Base-by-base conservation (phyloP, 176 grass and related monocot genomes). In the Neostapfia colusana region DNA sequence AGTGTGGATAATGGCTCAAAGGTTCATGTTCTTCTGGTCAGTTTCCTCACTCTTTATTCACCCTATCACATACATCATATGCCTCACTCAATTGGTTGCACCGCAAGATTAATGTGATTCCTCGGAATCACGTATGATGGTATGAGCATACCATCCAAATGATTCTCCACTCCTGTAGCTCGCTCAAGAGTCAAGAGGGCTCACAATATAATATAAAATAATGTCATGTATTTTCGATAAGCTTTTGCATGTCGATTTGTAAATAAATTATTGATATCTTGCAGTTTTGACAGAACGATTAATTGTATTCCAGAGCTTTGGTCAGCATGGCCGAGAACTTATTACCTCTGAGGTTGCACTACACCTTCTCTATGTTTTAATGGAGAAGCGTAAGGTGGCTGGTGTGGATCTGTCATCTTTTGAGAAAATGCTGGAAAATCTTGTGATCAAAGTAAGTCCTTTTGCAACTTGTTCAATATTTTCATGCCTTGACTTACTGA, bases 281-380 rank as follows among this genome's bases (percentile, higher is more conserved):
- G 81, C 45, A 63, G 81, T 90, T 92, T 94, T 98, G 95, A 98
- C 87, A 88, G 89, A 98, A 84, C 82, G 76, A 80, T 98, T 98
- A 75, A 86, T 95, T 98, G 84, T 98, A 82, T 98, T 98, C 89
- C 90, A 98, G 95, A 98, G 91, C 87, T 98, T 98, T 98, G 95
- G 95, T 18, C 91, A 98, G 89, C 95, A 98, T 56, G 91, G 89
- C 63, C 90, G 95, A 86, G 95, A 98, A 70, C 89, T 98, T 91
- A 95, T 98, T 65, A 98, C 95, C 57, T 86, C 91, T 90, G 95
- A 98, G 74, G 82, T 98, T 75, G 95, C 91, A 45, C 88, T 98
- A 71, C 67, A 46, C 74, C 79, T 98, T 53, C 89, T 98, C 70
- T 89, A 86, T 74, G 39, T 95, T 85, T 82, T 98, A 82, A 89